Percentiles rank a stretch among this genome's conserved stretches.
Conservation (phyloP, 345 rosid genomes). For the Brassica napus region Da-Ae NC_063446.1:4228501-4229000, state of each 20-base stretch:
- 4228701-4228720: conserved; percentile 64
- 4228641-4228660: conserved; percentile 84
- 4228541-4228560: not conserved
- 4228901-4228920: not conserved
- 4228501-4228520: too few relatives aligned
- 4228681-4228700: conserved; percentile 74
- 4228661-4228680: conserved; percentile 83
- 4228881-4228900: not conserved
- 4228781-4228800: conserved; percentile 76
- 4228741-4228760: conserved; percentile 78
- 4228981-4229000: not conserved
- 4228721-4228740: conserved; percentile 73
- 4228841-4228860: not conserved
- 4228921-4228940: not conserved
- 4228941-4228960: not conserved
- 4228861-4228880: not conserved
- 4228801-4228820: conserved; percentile 17
- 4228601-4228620: not conserved
- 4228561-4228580: conserved; percentile 17
- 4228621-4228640: not conserved
- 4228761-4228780: conserved; percentile 82
- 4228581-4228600: not conserved
- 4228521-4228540: not conserved
- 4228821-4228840: not conserved
- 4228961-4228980: not conserved